A percentile compares a stretch with the other conserved stretches of the same genome.
phyloP scores from a whole-genome alignment of 1,139 yeast genomes.

The Nakaseomyces nivariensis region DNA sequence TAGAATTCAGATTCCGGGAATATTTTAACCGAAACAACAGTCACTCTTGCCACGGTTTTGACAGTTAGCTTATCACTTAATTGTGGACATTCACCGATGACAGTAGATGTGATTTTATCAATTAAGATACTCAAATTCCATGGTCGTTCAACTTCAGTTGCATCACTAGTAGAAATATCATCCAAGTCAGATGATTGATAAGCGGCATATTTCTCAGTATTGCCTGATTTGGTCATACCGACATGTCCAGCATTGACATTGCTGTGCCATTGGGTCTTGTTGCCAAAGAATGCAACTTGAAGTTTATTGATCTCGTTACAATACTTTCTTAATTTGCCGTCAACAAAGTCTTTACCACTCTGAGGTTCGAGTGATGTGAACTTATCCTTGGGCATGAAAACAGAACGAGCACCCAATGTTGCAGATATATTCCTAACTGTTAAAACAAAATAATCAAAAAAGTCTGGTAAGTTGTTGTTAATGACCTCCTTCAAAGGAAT shows the following conservation, averaged over 20 bases:
- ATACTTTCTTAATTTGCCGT: slow-evolving; percentile 36
- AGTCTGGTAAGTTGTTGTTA: slow-evolving; percentile 38
- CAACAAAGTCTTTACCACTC: slow-evolving; percentile 35
- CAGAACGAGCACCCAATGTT: slow-evolving; percentile 49
- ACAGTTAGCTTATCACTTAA: slow-evolving; percentile 21
- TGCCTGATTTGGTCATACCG: slow-evolving; percentile 16
- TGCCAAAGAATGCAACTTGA: slow-evolving; percentile 18
- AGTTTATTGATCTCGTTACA: slow-evolving; percentile 22
- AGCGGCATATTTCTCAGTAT: slow-evolving; percentile 8
- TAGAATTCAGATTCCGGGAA: slow-evolving; percentile 24
- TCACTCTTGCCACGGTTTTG: slow-evolving; percentile 28
- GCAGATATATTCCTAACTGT: slow-evolving; percentile 31
- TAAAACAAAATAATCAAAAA: slow-evolving; percentile 37
- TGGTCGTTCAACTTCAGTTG: slow-evolving; percentile 18
- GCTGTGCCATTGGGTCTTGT: slow-evolving; percentile 21
- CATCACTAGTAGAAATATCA: slow-evolving; percentile 24
- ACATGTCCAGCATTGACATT: slow-evolving; percentile 15
- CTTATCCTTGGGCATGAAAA: slow-evolving; percentile 41
- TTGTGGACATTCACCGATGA: slow-evolving; percentile 29
- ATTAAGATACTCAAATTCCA: slow-evolving; percentile 22
- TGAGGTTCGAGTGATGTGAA: slow-evolving; percentile 31
- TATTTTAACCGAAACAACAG: slow-evolving; percentile 18
- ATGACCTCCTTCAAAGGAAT: slow-evolving; percentile 27
- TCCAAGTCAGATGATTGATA: slow-evolving; percentile 30
- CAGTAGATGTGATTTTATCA: slow-evolving; percentile 21